phyloP scores from a whole-genome alignment of 2,329 filamentous ascomycete species.

The Cryphonectria parasitica region DNA sequence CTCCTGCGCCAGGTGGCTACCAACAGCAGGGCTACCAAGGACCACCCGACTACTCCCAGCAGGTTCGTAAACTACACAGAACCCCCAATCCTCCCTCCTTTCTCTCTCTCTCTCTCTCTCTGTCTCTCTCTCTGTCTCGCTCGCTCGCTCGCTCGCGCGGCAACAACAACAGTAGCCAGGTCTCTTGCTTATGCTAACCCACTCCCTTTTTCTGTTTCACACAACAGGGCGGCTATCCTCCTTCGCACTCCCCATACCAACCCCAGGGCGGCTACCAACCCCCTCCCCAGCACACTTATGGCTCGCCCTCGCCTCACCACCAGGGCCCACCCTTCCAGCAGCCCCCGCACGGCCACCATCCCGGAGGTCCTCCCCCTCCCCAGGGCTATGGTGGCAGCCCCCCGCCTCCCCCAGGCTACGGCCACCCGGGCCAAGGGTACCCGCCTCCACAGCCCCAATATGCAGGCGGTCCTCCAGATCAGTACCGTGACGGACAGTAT shows the following conservation, averaged over 20 bases:
- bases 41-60: conserved; percentile 33
- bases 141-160: background rate
- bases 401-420: conserved; percentile 7
- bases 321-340: conserved; percentile 10
- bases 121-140: background rate
- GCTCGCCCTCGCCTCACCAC: conserved; percentile 33
- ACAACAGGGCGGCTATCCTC: conserved; percentile 28
- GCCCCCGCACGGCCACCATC: conserved; percentile 38
- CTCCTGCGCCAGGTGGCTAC: conserved; percentile 29
- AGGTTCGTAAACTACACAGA: conserved; percentile 30
- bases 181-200: conserved; percentile 27
- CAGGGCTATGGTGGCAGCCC: conserved; percentile 31
- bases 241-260: conserved; percentile 25
- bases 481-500: conserved; percentile 2
- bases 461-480: conserved; percentile 29
- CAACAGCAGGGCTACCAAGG: conserved; percentile 29
- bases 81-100: background rate
- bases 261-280: conserved; percentile 32
- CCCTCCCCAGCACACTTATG: conserved; percentile 30
- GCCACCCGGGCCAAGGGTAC: conserved; percentile 10
- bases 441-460: conserved; percentile 33
- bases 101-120: background rate
- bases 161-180: too few species aligned
- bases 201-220: conserved; percentile 28
- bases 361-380: conserved; percentile 33